Conservation (phyloP, 1,284 basidiomycete genomes). For the Sporisorium graminicola region DNA sequence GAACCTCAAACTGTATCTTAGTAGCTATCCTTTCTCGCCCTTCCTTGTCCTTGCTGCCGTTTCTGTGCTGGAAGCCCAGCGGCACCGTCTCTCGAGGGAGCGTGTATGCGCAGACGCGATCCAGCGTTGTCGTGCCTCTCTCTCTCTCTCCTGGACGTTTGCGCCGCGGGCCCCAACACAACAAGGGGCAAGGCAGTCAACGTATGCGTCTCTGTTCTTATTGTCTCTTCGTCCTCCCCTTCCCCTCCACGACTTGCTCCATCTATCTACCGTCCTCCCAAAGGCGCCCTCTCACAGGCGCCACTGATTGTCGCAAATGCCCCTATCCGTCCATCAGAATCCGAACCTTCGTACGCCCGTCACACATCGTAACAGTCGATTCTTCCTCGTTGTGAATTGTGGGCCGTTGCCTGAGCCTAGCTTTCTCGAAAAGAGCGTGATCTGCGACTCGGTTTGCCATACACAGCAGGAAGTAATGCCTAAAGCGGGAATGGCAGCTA, state of each 20-base stretch:
- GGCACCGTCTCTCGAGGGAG: slow-evolving; percentile 42
- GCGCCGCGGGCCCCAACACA: slow-evolving; percentile 19
- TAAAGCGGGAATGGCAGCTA: not conserved
- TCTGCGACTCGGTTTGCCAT: too few relatives aligned
- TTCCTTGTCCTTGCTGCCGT: not conserved
- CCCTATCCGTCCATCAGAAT: not conserved
- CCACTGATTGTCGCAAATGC: not conserved
- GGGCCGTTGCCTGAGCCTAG: not conserved
- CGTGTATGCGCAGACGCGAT: not conserved
- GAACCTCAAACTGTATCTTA: slow-evolving; percentile 38
- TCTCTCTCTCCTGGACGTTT: slow-evolving; percentile 28
- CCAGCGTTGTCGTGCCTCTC: not conserved
- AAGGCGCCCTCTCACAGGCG: too few relatives aligned
- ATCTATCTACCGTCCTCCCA: not conserved
- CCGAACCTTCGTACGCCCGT: not conserved
- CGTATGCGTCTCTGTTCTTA: not conserved
- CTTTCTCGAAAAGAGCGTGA: not conserved
- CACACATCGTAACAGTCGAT: too few relatives aligned
- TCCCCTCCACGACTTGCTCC: not conserved
- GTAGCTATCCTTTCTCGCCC: slow-evolving; percentile 12
- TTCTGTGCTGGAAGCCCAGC: slow-evolving; percentile 11
- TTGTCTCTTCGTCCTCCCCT: not conserved
- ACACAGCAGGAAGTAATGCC: not conserved
- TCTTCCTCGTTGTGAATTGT: too few relatives aligned
- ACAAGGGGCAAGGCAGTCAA: not conserved